Conservation (phyloP, 2,329 filamentous ascomycete genomes). For the Neopestalotiopsis rosae region DNA sequence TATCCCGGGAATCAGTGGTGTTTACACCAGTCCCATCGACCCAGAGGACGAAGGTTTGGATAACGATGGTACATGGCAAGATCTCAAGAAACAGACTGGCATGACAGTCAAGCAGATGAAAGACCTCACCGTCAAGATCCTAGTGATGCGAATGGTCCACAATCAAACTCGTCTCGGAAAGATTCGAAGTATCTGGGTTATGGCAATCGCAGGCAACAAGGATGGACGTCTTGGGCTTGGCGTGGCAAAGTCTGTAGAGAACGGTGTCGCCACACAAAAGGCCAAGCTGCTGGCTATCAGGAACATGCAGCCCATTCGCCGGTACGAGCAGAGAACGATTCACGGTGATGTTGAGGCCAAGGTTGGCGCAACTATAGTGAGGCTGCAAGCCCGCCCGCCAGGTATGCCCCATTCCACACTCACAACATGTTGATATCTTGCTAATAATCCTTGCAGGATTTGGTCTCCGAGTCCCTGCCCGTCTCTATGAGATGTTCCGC, state of each 20-base stretch:
- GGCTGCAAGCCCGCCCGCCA: constrained; percentile 82
- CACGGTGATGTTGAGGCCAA: constrained; percentile 85
- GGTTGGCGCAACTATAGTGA: constrained; percentile 84
- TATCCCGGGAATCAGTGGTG: constrained; percentile 57
- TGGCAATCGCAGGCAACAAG: constrained; percentile 86
- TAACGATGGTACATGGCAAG: constrained; percentile 54
- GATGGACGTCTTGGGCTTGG: constrained; percentile 88
- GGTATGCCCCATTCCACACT: constrained; percentile 60
- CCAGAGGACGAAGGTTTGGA: constrained; percentile 57
- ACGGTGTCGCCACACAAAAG: constrained; percentile 69
- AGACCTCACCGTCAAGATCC: constrained; percentile 68
- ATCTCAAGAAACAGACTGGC: constrained; percentile 61
- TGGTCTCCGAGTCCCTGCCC: constrained; percentile 86
- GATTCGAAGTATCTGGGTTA: constrained; percentile 75
- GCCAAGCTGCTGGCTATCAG: constrained; percentile 82
- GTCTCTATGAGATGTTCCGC: constrained; percentile 94
- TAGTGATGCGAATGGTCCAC: constrained; percentile 76
- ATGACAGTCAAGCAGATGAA: constrained; percentile 58
- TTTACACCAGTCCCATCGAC: constrained; percentile 54
- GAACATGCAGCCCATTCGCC: constrained; percentile 89
- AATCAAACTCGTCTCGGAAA: constrained; percentile 98
- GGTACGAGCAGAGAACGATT: constrained; percentile 92
- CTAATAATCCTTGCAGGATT: constrained; percentile 68
- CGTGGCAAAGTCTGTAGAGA: constrained; percentile 85
- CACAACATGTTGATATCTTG: not conserved